Base-by-base conservation (phyloP, 495 filamentous ascomycete species). In the Podospora comata region DNA sequence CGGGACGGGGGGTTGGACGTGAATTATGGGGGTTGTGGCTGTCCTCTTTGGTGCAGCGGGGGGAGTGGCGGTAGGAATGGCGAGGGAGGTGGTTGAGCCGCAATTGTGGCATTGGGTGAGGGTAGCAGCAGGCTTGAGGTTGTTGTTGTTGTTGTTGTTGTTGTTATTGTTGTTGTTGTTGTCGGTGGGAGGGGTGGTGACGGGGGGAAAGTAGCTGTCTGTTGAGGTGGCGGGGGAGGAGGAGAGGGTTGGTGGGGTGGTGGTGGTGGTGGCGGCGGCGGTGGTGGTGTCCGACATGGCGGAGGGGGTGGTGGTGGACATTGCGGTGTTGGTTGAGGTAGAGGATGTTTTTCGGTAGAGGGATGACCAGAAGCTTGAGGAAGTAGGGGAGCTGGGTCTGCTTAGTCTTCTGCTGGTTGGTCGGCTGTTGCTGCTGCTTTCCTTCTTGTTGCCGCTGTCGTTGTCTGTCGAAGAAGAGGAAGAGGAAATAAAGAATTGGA, bases 1-100 rank as follows among this genome's bases (percentile, higher is more conserved):
- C 7, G 67, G 70, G 65, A 11, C 75, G 67, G 3, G 69, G 18
- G 57, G 57, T 27, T 63, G 58, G 4, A 32, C 23, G 3, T 71
- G 55, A 7, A 48, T 48, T 13, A 68, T 68, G 6, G 70, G 39
- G 9, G 61, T 15, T 57, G 62, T 53, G 16, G 64, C 60, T 34
- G 57, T 20, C 23, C 55, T 15, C 23, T 56, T 48, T 3, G 60
- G 13, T 2, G 30, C 67, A 60, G 0, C 66, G 68, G 64, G 26
- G n/a, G 59, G 59, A 7, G n/a, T 9, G 16, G 23, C 7, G 16
- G 30, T 48, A 11, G 39, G 39, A 11, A 48, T 4, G 30, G 30
- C 30, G 39, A 48, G 39, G 39, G 39, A 48, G 2, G 9, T 3
- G 9, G 13, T 13, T 16, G 39, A 48, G 39, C 39, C 39, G 39